These are phyloP conservation scores for Trichoderma oligosporum DNA, from an alignment of 2,329 filamentous ascomycete genomes.

Conservation along the genomic window DNA sequence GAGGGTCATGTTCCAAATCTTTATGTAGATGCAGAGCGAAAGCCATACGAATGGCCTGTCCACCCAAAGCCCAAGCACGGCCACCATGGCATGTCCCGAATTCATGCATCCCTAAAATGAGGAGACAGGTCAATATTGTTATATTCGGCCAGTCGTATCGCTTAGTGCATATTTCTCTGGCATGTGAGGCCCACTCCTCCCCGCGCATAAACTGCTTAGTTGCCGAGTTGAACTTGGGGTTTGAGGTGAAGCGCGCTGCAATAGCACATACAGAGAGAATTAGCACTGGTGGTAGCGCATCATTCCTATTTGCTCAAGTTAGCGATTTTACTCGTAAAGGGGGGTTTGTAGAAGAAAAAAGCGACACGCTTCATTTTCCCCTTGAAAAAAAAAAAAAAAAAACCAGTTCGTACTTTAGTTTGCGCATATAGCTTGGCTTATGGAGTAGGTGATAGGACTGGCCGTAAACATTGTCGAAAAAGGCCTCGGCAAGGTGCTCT, in stretches of 20 bases:
- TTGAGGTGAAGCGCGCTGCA: constrained; percentile 89
- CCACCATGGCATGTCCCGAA: constrained; percentile 97
- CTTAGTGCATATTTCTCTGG: constrained; percentile 80
- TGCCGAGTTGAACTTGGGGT: constrained; percentile 71
- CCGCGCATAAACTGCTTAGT: constrained; percentile 77
- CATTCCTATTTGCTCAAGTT: constrained; percentile 30
- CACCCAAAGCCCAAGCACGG: constrained; percentile 91
- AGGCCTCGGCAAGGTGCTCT: constrained; percentile 88
- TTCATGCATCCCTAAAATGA: constrained; percentile 87
- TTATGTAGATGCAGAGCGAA: constrained; percentile 92
- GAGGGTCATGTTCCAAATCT: constrained; percentile 79
- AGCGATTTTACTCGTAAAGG: background rate
- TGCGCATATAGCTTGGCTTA: constrained; percentile 95
- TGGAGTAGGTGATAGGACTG: constrained; percentile 93
- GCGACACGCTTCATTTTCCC: constrained; percentile 5
- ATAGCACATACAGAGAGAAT: constrained; percentile 93
- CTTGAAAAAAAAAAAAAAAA: too few relatives aligned
- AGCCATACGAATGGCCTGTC: constrained; percentile 94
- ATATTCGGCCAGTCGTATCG: constrained; percentile 95
- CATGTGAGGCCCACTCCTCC: constrained; percentile 83
- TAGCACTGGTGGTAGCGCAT: constrained; percentile 78
- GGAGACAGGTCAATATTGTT: constrained; percentile 85
- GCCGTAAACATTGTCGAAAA: constrained; percentile 93
- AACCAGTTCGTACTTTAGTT: constrained; percentile 60
- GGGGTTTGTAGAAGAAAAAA: background rate